Base-by-base conservation (phyloP, 2,329 filamentous ascomycete genomes). In the Biscogniauxia marginata region DNA sequence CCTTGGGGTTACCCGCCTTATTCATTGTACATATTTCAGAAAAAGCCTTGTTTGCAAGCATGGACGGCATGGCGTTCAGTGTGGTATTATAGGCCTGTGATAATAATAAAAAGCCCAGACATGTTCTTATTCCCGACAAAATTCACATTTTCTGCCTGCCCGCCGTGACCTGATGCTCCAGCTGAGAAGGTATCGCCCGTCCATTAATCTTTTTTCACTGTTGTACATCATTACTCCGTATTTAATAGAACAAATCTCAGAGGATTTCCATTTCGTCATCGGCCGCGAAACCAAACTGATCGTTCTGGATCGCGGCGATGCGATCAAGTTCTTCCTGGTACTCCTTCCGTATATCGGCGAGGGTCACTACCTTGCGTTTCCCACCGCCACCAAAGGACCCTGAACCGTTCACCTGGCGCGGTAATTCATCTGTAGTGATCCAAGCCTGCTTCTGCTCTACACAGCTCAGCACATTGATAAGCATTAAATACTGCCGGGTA, bases 381-480 rank as follows among this genome's bases (percentile, higher is more conserved):
- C 73, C 66, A 23, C 52, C 59, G 4, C 60, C 58, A 43, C 57
- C 18, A 2, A 46, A 20, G 3, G 48, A 56, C 21, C 55, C 54
- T 46, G 74, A 72, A 30, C 77, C 73, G 44, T 67, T 63, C 39
- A 47, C 43, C 55, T 59, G 47, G 34, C 56, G 34, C n/a, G 60
- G 20, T 25, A 53, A 45, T 21, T 79, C 74, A 63, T 82, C 77
- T n/a, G 77, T 73, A 49, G 84, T 86, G 70, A 96, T 84, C 84
- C 96, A 99, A 1, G 88, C 88, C 67, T 96, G 85, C 63, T 83
- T 85, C 56, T 86, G 79, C 49, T 90, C 86, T 44, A 97, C 91
- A 61, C 91, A 96, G 63, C 89, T 91, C 58, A 99, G 79, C 1
- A 91, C 88, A 71, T 99, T 99, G 76, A 99, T 96, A 46, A 99